phyloP scores from a whole-genome alignment of 2,329 filamentous ascomycete species.

The Biscogniauxia marginata region DNA sequence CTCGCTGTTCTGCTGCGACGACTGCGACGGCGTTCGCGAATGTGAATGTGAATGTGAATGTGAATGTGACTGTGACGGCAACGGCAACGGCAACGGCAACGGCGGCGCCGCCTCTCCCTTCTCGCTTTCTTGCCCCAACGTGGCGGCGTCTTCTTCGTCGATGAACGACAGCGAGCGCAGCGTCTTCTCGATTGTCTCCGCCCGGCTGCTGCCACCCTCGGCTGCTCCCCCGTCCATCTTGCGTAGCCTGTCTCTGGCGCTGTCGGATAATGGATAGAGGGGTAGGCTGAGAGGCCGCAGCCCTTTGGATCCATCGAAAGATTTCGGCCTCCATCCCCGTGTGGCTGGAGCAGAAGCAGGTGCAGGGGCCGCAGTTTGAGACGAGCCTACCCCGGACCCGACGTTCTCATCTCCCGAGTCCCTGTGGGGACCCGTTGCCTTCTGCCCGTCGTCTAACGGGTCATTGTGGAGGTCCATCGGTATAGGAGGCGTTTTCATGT shows the following conservation, averaged over 20 bases:
- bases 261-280: conserved; percentile 10
- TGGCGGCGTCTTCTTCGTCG: conserved; percentile 1
- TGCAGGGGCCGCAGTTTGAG: not conserved
- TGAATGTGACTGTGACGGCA: too few relatives aligned
- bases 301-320: conserved; percentile 4
- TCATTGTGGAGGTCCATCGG: too few relatives aligned
- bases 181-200: conserved; percentile 6
- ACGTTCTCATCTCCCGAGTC: too few relatives aligned
- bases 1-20: not conserved
- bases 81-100: too few relatives aligned
- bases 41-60: too few relatives aligned
- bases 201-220: conserved; percentile 1
- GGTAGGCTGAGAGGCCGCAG: conserved; percentile 20
- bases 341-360: not conserved
- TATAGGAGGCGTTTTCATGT: too few relatives aligned
- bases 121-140: not conserved
- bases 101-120: not conserved
- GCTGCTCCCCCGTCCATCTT: conserved; percentile 2
- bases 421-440: too few relatives aligned
- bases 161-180: conserved; percentile 13
- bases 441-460: not conserved
- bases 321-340: not conserved
- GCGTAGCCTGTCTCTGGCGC: conserved; percentile 2
- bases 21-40: too few relatives aligned
- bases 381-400: too few relatives aligned